Base-by-base conservation (phyloP, 2,329 filamentous ascomycete genomes). In the Botryosphaeria agaves region DNA sequence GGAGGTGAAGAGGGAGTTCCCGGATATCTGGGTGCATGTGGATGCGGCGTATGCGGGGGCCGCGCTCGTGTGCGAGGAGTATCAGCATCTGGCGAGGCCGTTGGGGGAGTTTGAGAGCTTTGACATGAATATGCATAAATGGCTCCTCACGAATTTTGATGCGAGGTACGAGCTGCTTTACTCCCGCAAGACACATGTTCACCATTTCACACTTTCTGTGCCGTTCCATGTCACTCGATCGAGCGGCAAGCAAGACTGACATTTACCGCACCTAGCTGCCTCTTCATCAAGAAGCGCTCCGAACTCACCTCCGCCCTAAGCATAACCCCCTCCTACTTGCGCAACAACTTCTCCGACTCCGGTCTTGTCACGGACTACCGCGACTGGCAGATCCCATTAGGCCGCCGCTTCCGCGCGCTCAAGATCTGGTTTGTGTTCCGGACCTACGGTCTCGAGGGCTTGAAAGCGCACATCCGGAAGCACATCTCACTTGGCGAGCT, bases 71-170 rank as follows among this genome's bases (percentile, higher is more conserved):
- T 75, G 79, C 14, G 77, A 83, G 3, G 82, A 92, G 51, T 78
- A 80, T 53, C 78, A 83, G 38, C 64, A 76, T 40, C 64, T 83
- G 29, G 63, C 74, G 1, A 47, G 59, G 14, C 57, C 70, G 6
- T 64, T 87, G 30, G 57, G 62, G 2, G 56, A 62, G 14, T 84
- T 92, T 48, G 80, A 93, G 59, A 84, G 76, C 39, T 93, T 92
- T 66, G 76, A 93, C 55, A 72, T 87, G 61, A 95, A 94, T 61
- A 79, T 93, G 69, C 85, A 94, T 65, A 95, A 95, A 61, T 94
- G 87, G 87, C 65, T 94, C 28, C 72, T 94, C 12, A 84, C 83
- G 34, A 93, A 92, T 55, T 94, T 94, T 45, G 87, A 95, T 46
- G 69, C 69, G 3, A 60, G 56, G 56, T 59, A 45, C 18, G 40